These are phyloP conservation scores for Diaporthe batatas DNA, from an alignment of 2,329 filamentous ascomycete genomes.

Conservation along the genomic window DNA sequence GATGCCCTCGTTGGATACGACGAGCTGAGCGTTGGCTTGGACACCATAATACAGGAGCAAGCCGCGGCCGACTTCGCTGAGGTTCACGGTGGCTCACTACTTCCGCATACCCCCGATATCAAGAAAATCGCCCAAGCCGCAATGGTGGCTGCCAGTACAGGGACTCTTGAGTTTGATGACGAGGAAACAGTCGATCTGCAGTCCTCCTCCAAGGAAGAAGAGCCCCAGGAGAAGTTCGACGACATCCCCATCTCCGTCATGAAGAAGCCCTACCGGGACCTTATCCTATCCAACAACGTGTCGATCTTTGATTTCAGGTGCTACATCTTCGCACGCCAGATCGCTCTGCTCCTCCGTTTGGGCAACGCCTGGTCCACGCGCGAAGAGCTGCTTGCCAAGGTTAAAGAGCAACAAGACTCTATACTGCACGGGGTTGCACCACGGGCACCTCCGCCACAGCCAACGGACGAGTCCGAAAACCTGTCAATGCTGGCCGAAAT, in stretches of 20 bases:
- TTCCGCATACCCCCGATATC: constrained; percentile 80
- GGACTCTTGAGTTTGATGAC: constrained; percentile 50
- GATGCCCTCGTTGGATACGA: constrained; percentile 96
- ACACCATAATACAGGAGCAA: constrained; percentile 84
- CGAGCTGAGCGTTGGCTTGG: constrained; percentile 89
- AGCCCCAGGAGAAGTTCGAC: constrained; percentile 58
- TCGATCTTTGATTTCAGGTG: constrained; percentile 95
- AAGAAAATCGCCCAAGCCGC: constrained; percentile 69
- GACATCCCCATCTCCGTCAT: constrained; percentile 73
- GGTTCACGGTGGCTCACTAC: constrained; percentile 79
- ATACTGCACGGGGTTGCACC: constrained; percentile 70
- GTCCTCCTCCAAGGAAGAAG: constrained; percentile 47
- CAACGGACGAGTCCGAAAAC: constrained; percentile 77
- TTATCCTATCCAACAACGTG: constrained; percentile 94
- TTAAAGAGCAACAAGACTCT: constrained; percentile 72
- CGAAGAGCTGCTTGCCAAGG: constrained; percentile 72
- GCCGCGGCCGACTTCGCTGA: constrained; percentile 68
- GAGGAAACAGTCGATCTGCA: constrained; percentile 53
- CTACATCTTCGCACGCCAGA: constrained; percentile 92
- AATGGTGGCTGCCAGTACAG: constrained; percentile 53
- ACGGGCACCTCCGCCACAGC: constrained; percentile 61
- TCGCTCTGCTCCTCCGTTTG: constrained; percentile 83
- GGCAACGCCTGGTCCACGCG: constrained; percentile 78
- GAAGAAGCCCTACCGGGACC: constrained; percentile 87
- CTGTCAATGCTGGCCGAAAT: constrained; percentile 86